Evolutionary conservation across 768 basidiomycete species (phyloP).

Genomic region (Russula sp.): DNA sequence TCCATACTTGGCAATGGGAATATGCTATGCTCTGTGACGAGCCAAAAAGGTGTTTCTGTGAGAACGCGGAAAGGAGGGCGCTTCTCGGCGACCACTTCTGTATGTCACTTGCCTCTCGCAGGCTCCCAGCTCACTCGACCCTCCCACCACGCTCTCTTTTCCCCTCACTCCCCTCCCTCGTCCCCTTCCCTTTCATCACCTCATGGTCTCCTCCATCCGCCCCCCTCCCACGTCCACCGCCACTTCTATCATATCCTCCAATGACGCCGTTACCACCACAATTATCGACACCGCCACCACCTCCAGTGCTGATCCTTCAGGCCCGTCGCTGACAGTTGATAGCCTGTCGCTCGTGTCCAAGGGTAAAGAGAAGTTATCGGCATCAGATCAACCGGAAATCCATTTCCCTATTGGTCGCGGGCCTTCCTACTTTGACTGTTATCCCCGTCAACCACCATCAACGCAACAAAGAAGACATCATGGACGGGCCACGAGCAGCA

Average conservation of each 20-base stretch:
- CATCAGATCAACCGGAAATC: constrained; percentile 22
- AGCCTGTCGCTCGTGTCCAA: constrained; percentile 1
- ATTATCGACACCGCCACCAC: background rate
- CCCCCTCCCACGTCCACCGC: background rate
- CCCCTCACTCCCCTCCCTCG: background rate
- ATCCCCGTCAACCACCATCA: constrained; percentile 45
- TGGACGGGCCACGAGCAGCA: constrained; percentile 12
- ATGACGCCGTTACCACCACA: background rate
- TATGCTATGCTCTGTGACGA: background rate
- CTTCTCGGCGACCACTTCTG: background rate
- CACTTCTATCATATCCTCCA: background rate
- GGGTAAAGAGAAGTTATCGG: constrained; percentile 39
- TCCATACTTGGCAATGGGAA: background rate
- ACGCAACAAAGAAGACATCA: background rate
- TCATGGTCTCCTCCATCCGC: background rate
- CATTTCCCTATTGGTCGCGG: constrained; percentile 28
- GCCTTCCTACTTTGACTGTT: constrained; percentile 35
- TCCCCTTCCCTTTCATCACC: background rate
- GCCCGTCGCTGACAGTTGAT: background rate
- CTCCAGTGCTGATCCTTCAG: background rate
- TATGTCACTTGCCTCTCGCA: background rate
- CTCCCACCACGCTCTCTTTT: background rate
- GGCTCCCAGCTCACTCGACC: background rate
- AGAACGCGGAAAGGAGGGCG: background rate
- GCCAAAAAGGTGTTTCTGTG: background rate